Evolutionary conservation across 2,329 filamentous ascomycete genomes (phyloP).

Genomic region (Neophaeococcomyces aloes): DNA sequence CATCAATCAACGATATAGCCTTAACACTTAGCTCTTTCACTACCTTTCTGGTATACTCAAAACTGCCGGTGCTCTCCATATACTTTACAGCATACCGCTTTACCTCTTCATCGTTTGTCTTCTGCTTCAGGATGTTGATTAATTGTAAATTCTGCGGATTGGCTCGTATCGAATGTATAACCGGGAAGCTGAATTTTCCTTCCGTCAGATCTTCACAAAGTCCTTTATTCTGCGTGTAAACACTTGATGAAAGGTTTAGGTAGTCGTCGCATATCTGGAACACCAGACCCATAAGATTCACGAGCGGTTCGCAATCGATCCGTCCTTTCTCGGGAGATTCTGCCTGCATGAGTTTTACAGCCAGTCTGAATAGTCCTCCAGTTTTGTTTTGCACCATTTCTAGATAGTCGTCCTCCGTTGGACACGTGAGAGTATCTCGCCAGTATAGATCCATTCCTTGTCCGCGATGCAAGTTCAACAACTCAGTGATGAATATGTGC

Average conservation of each 20-base stretch:
- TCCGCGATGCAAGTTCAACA: conserved; percentile 38
- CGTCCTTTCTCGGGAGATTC: conserved; percentile 23
- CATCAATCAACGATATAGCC: conserved; percentile 52
- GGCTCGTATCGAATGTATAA: conserved; percentile 78
- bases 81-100: conserved; percentile 85
- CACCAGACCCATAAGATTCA: conserved; percentile 45
- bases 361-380: conserved; percentile 37
- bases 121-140: conserved; percentile 86
- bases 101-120: conserved; percentile 73
- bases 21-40: conserved; percentile 53
- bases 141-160: conserved; percentile 46
- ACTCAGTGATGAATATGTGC: conserved; percentile 35
- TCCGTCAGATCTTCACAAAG: conserved; percentile 92
- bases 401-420: conserved; percentile 38
- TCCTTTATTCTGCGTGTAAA: conserved; percentile 82
- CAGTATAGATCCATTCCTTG: conserved; percentile 42
- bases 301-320: conserved; percentile 48
- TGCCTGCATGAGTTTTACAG: conserved; percentile 37
- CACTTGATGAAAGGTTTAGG: conserved; percentile 62
- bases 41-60: conserved; percentile 69
- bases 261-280: conserved; percentile 59
- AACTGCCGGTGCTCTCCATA: conserved; percentile 83
- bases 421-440: conserved; percentile 36
- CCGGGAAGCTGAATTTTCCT: conserved; percentile 91
- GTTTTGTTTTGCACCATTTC: conserved; percentile 43